Evolutionary conservation across 352 stramenopile species (phyloP).

Genomic region (Globisporangium rhizosaccharum): DNA sequence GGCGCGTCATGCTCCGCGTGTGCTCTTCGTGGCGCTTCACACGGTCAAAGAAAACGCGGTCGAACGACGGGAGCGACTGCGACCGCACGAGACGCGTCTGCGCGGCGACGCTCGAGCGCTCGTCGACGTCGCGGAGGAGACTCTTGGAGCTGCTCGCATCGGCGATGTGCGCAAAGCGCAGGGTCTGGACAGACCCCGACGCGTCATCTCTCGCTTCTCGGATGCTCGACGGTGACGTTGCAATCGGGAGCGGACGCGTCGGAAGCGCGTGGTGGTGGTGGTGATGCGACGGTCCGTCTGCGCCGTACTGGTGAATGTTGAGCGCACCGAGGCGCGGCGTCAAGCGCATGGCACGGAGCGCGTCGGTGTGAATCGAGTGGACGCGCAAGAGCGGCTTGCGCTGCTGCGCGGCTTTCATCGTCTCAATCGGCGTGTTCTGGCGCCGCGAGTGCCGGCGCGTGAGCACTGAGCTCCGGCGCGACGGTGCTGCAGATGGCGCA

Average conservation of each 20-base stretch:
- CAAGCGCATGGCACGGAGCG: neutral
- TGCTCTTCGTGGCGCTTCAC: constrained; percentile 22
- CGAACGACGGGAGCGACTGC: constrained; percentile 44
- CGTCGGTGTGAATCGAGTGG: constrained; percentile 12
- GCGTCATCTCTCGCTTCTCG: neutral
- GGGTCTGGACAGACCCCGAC: neutral
- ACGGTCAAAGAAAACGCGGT: constrained; percentile 30
- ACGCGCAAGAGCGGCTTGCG: constrained; percentile 2
- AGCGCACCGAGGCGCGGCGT: neutral
- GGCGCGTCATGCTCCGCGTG: neutral
- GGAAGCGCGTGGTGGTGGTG: neutral
- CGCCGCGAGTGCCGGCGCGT: constrained; percentile 14
- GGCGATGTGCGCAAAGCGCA: constrained; percentile 1
- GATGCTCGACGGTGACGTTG: no score
- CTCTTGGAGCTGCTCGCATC: neutral
- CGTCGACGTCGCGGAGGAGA: neutral
- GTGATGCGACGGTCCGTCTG: neutral
- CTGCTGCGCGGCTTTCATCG: neutral
- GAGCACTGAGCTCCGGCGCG: constrained; percentile 7
- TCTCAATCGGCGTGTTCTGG: constrained; percentile 7
- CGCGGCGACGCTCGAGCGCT: neutral
- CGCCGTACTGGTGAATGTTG: neutral
- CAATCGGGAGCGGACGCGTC: neutral
- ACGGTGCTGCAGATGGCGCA: neutral
- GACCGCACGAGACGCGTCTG: constrained; percentile 30